phyloP scores from a whole-genome alignment of 257 asterid species.

The Lycium barbarum region DNA sequence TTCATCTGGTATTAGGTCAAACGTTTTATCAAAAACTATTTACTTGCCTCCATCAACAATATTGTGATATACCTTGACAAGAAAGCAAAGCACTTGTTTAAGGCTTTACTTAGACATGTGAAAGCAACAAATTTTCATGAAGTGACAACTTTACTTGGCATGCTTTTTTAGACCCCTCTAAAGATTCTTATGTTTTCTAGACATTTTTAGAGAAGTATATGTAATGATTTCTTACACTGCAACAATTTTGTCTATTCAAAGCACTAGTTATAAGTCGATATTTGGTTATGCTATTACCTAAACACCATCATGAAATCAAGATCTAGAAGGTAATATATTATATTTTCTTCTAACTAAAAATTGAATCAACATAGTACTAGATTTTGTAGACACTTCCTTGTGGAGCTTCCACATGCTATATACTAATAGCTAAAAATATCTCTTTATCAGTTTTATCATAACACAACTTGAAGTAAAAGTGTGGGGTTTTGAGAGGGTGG shows the following conservation, averaged over 20 bases:
- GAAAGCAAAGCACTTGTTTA: too few species aligned
- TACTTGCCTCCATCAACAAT: too few species aligned
- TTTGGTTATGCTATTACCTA: not conserved
- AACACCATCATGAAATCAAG: not conserved
- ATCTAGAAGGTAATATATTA: too few species aligned
- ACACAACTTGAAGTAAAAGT: conserved; percentile 1
- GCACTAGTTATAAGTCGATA: not conserved
- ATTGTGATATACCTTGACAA: too few species aligned
- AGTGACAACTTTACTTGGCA: not conserved
- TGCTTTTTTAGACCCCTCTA: not conserved
- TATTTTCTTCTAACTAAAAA: not conserved
- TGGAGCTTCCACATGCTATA: conserved; percentile 25
- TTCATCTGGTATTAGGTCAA: too few species aligned
- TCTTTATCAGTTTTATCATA: not conserved
- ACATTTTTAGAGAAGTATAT: not conserved
- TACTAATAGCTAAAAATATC: not conserved
- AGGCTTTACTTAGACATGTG: too few species aligned
- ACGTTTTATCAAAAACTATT: too few species aligned
- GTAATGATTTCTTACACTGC: not conserved
- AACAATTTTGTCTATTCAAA: not conserved
- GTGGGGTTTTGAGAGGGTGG: not conserved
- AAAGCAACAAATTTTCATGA: too few species aligned
- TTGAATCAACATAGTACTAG: conserved; percentile 10
- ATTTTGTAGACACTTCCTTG: not conserved
- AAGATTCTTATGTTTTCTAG: conserved; percentile 4